A percentile compares a stretch with the other conserved stretches of the same genome.
phyloP scores from a whole-genome alignment of 257 asterid species.

The Parsonsia alboflavescens region DNA sequence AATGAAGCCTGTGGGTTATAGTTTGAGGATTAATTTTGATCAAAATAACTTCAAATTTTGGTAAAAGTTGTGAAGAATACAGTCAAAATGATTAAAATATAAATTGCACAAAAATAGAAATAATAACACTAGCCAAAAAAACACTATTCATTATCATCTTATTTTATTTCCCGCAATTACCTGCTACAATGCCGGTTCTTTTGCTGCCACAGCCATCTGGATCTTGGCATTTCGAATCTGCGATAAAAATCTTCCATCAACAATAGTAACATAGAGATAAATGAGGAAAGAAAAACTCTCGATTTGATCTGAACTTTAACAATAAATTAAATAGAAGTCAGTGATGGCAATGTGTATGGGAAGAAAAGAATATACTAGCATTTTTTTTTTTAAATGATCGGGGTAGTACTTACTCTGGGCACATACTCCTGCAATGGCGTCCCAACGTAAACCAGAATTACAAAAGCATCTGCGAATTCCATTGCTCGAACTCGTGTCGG shows the following conservation, averaged over 20 bases:
- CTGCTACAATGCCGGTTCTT: constrained; percentile 71
- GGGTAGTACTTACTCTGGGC: constrained; percentile 32
- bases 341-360: no score
- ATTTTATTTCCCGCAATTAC: no score
- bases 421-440: constrained; percentile 54
- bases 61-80: no score
- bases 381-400: no score
- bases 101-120: not conserved
- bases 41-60: no score
- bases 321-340: no score
- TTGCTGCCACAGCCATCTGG: constrained; percentile 57
- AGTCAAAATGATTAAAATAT: no score
- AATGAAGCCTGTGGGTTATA: no score
- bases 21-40: no score
- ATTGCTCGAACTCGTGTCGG: constrained; percentile 36
- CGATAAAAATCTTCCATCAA: constrained; percentile 7
- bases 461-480: constrained; percentile 61
- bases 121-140: not conserved
- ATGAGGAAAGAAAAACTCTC: no score
- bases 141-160: not conserved
- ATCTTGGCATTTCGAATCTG: constrained; percentile 52
- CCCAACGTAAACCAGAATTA: constrained; percentile 62
- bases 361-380: no score
- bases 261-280: not conserved
- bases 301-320: no score